phyloP scores from a whole-genome alignment of 768 basidiomycete species.

The Leccinum fibrillosum region DNA sequence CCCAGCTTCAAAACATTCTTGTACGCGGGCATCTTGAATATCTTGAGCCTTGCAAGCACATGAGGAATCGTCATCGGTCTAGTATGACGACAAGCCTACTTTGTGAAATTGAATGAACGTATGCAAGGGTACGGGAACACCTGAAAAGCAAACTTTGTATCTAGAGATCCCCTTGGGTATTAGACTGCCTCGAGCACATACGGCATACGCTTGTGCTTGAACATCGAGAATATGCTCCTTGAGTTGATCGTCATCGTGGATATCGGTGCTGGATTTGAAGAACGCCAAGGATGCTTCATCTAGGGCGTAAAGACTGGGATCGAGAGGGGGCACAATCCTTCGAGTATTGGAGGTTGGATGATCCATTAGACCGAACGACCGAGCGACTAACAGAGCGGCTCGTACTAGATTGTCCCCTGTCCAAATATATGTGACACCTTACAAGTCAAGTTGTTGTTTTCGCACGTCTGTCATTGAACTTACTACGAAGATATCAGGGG shows the following conservation, averaged over 20 bases:
- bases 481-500: too few relatives aligned
- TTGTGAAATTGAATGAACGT: conserved; percentile 15
- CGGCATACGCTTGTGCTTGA: conserved; percentile 33
- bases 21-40: conserved; percentile 21
- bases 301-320: conserved; percentile 16
- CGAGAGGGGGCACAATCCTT: conserved; percentile 1
- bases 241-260: conserved; percentile 28
- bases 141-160: conserved; percentile 5
- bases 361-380: neutral
- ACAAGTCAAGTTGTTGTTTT: too few relatives aligned
- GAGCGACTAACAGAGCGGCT: neutral
- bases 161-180: neutral
- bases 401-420: neutral
- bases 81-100: conserved; percentile 3
- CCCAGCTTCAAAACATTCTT: conserved; percentile 34
- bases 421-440: neutral
- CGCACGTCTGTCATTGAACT: too few relatives aligned
- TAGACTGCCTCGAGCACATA: conserved; percentile 8
- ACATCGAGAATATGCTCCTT: conserved; percentile 32
- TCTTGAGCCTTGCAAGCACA: conserved; percentile 15
- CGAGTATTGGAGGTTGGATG: neutral
- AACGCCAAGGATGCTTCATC: conserved; percentile 19
- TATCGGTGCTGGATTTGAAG: conserved; percentile 29
- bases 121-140: conserved; percentile 26
- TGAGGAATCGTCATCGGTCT: neutral